Percentiles rank a stretch among this genome's conserved stretches.
phyloP scores from a whole-genome alignment of 2,329 filamentous ascomycete species.

The Pseudocercospora macadamiae region DNA sequence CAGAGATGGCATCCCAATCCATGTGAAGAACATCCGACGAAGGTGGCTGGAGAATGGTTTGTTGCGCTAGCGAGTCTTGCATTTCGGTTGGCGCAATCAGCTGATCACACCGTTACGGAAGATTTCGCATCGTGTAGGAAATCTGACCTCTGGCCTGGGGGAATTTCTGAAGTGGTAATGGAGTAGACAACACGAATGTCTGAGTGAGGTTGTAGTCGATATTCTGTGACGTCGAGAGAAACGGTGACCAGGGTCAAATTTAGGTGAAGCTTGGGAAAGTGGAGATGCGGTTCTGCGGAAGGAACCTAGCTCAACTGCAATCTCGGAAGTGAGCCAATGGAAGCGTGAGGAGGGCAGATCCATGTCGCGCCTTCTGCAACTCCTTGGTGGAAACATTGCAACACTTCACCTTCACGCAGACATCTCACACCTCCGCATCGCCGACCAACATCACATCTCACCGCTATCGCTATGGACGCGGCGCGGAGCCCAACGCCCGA shows the following conservation, averaged over 20 bases:
- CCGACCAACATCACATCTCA: background rate
- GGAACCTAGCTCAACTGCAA: background rate
- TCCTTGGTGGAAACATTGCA: background rate
- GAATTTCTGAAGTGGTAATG: no score
- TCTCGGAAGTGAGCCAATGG: background rate
- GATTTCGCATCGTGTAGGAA: no score
- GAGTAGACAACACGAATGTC: no score
- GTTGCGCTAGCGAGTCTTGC: no score
- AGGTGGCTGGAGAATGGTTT: no score
- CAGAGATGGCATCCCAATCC: no score
- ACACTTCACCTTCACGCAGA: background rate
- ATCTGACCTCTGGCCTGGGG: no score
- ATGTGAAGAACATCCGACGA: no score
- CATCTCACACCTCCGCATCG: background rate
- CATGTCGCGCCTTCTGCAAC: background rate
- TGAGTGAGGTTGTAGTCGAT: no score
- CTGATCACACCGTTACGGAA: no score
- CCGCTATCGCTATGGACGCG: conserved; percentile 7
- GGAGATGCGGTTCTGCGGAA: background rate
- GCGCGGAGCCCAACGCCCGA: conserved; percentile 34
- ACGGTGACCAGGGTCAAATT: no score
- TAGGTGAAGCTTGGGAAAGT: background rate
- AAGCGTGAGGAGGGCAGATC: background rate
- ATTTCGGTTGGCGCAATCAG: no score
- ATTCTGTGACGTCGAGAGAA: background rate